Evolutionary conservation across 2,329 filamentous ascomycete species (phyloP).

Genomic region (Paracoccidioides lutzii): DNA sequence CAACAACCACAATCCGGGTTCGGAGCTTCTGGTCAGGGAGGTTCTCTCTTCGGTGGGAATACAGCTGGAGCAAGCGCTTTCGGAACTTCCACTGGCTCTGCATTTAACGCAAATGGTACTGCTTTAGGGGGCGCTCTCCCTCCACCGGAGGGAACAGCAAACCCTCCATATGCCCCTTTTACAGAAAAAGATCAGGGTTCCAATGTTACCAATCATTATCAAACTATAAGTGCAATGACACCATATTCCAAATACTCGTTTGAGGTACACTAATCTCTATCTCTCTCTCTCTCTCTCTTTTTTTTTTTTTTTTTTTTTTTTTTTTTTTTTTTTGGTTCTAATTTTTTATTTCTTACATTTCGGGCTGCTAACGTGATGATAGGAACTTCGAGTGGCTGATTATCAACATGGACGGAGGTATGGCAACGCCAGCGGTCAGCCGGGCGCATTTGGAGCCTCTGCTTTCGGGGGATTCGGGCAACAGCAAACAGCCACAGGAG

Average conservation of each 20-base stretch:
- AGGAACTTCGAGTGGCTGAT: slow-evolving; percentile 69
- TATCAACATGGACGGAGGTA: slow-evolving; percentile 76
- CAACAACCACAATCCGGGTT: slow-evolving; percentile 9
- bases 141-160: slow-evolving; percentile 33
- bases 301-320: not conserved
- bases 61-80: slow-evolving; percentile 16
- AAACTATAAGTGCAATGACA: slow-evolving; percentile 37
- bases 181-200: slow-evolving; percentile 33
- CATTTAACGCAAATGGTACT: slow-evolving; percentile 29
- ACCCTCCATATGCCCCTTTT: slow-evolving; percentile 33
- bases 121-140: slow-evolving; percentile 29
- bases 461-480: slow-evolving; percentile 40
- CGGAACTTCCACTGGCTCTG: slow-evolving; percentile 16
- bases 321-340: not conserved
- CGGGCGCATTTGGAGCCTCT: slow-evolving; percentile 66
- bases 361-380: slow-evolving; percentile 5
- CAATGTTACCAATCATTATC: slow-evolving; percentile 33
- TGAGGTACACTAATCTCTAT: slow-evolving; percentile 36
- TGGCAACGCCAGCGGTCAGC: slow-evolving; percentile 68
- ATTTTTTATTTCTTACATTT: not conserved
- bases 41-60: slow-evolving; percentile 10
- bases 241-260: slow-evolving; percentile 68
- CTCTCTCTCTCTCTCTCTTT: not conserved
- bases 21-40: slow-evolving; percentile 6
- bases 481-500: slow-evolving; percentile 24